These are phyloP conservation scores for Aspergillus spinulosporus DNA, from an alignment of 2,329 filamentous ascomycete genomes.

Conservation along the genomic window DNA sequence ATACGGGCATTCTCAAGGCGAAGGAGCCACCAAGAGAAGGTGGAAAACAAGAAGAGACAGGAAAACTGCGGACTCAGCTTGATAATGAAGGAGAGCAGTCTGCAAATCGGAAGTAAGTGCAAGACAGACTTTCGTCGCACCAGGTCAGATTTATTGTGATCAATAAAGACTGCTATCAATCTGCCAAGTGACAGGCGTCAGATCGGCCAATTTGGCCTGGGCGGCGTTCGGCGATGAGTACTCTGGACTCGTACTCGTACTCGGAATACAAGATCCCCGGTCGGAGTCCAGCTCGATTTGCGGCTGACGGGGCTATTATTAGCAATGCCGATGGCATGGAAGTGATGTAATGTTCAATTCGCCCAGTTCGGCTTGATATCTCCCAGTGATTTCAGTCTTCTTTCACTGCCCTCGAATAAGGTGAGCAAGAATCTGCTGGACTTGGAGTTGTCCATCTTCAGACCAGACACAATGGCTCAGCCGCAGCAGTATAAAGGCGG, in stretches of 20 bases:
- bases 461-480: constrained; percentile 4
- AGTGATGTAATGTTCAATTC: not conserved
- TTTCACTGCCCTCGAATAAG: not conserved
- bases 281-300: constrained; percentile 7
- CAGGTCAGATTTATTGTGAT: constrained; percentile 9
- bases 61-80: not conserved
- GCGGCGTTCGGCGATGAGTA: constrained; percentile 11
- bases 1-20: constrained; percentile 5
- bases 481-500: constrained; percentile 13
- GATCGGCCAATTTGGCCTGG: constrained; percentile 6
- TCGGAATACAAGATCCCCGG: constrained; percentile 6
- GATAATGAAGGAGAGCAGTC: not conserved
- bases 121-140: not conserved
- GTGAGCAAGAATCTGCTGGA: not conserved
- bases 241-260: constrained; percentile 10
- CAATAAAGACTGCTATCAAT: not conserved
- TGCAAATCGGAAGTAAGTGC: not conserved
- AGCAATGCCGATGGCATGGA: constrained; percentile 7
- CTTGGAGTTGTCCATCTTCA: not conserved
- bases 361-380: not conserved
- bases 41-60: not conserved
- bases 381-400: not conserved
- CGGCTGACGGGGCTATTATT: constrained; percentile 2
- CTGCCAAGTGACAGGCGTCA: constrained; percentile 4
- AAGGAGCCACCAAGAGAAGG: not conserved